phyloP scores from a whole-genome alignment of 768 basidiomycete genomes.

The Calocybe cyanea region DNA sequence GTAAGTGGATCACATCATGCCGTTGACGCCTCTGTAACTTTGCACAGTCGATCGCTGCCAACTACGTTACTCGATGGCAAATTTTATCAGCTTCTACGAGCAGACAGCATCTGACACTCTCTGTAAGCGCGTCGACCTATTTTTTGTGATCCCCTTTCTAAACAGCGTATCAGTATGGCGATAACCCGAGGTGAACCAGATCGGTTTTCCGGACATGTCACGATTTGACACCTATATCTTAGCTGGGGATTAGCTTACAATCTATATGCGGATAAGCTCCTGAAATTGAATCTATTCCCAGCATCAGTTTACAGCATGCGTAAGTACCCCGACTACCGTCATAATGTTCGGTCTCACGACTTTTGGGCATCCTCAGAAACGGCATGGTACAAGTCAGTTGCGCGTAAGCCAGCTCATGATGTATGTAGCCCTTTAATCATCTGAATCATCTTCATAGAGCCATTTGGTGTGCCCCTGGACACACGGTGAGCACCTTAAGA shows the following conservation, averaged over 20 bases:
- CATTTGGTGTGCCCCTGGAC: conserved; percentile 46
- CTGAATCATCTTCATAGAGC: conserved; percentile 20
- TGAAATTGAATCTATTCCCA: conserved; percentile 53
- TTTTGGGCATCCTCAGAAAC: conserved; percentile 33
- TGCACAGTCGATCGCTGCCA: conserved; percentile 47
- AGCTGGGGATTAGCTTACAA: conserved; percentile 65
- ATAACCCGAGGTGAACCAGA: conserved; percentile 38
- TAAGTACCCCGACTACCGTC: conserved; percentile 18
- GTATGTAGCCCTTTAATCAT: background rate
- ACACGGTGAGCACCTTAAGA: conserved; percentile 30
- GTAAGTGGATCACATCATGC: conserved; percentile 17
- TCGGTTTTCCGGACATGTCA: background rate
- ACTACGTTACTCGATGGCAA: conserved; percentile 53
- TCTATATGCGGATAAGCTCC: conserved; percentile 55
- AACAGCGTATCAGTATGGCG: conserved; percentile 45
- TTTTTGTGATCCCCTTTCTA: no score
- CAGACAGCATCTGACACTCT: conserved; percentile 50
- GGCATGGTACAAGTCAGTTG: conserved; percentile 46
- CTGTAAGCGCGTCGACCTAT: conserved; percentile 26
- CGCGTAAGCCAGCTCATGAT: conserved; percentile 28
- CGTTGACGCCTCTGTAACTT: background rate
- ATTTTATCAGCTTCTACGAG: conserved; percentile 45
- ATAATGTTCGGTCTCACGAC: background rate
- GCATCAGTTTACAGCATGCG: conserved; percentile 43
- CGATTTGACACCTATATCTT: background rate